Base-by-base conservation (phyloP, 225 moss, liverwort and hornwort genomes). In the Sphagnum contortum region DNA sequence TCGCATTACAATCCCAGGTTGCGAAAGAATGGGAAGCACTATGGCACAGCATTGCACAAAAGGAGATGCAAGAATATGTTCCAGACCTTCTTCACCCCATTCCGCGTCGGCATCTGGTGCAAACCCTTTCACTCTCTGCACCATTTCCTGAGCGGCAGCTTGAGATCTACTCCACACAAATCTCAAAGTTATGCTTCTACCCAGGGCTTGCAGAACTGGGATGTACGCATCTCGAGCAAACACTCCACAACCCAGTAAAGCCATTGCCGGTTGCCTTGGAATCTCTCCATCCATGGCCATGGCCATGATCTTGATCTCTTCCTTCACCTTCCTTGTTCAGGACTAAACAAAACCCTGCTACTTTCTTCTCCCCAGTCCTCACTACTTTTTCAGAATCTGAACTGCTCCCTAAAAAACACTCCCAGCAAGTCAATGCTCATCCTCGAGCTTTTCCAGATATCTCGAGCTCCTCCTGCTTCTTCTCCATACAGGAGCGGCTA, bases 121-220 rank as follows among this genome's bases (percentile, higher is more conserved):
- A 50, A 94, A 91, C 45, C 77, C 66, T 44, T 49, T 61, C 12
- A 91, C 89, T 65, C 78, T 83, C 8, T 61, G 50, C 3, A 83
- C 74, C 81, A 94, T 73, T 51, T 64, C 71, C 55, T 69, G 69
- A 0, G 91, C 83, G 58, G 86, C 79, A 14, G 71, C 73, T 71
- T 94, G 81, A 55, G 91, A 83, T 63, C 91, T 83, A 50, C 91
- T 91, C 94, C 94, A 94, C 48, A 94, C 81, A 59, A 75, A 87
- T 46, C 83, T 73, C 44, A 94, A 70, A 2, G 80, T 75, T 13
- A 86, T 75, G n/a, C 80, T 71, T 1, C 67, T 47, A 50, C 77
- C 64, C 4, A 91, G 54, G 4, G 81, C 78, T 50, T 72, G 72
- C 52, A 94, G 68, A 5, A 94, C 86, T 6, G 91, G 91, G 49